Evolutionary conservation across 2,329 filamentous ascomycete species (phyloP).

Genomic region (Zymoseptoria pseudotritici): DNA sequence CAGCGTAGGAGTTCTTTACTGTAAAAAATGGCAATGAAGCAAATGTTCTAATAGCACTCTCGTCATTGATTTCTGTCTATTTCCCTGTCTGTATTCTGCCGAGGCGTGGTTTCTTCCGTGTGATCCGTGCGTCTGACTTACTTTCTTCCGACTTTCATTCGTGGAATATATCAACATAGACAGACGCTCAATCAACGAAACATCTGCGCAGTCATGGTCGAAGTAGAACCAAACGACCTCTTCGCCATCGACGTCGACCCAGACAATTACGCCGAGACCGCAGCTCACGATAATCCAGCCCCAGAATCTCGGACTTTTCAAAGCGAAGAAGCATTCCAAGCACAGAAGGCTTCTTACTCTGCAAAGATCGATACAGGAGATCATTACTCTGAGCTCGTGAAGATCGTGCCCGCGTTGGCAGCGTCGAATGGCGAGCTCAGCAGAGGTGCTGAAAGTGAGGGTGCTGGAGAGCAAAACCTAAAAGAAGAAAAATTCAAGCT

Average conservation of each 20-base stretch:
- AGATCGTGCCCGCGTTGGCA: conserved; percentile 14
- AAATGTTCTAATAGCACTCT: neutral
- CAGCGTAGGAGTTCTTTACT: conserved; percentile 1
- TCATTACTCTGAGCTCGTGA: conserved; percentile 16
- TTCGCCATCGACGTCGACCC: conserved; percentile 27
- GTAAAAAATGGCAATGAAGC: conserved; percentile 4
- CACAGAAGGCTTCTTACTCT: conserved; percentile 24
- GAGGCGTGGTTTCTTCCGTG: neutral
- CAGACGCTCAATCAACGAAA: neutral
- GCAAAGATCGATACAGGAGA: conserved; percentile 27
- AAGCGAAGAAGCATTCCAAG: conserved; percentile 26
- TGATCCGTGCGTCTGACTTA: neutral
- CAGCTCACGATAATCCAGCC: conserved; percentile 20
- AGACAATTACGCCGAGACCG: conserved; percentile 27
- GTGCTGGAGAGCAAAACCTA: neutral
- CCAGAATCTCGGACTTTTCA: conserved; percentile 26
- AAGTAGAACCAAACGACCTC: conserved; percentile 14
- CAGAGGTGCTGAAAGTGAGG: neutral
- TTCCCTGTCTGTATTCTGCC: neutral
- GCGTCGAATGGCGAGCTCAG: neutral
- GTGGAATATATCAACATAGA: neutral
- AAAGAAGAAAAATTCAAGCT: conserved; percentile 14
- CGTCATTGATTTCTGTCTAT: neutral
- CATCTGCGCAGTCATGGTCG: neutral
- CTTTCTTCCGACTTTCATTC: neutral